A percentile compares a stretch with the other conserved stretches of the same genome.
These are phyloP conservation scores for Microsporum audouinii DNA, from an alignment of 2,329 filamentous ascomycete genomes.

Conservation along the genomic window DNA sequence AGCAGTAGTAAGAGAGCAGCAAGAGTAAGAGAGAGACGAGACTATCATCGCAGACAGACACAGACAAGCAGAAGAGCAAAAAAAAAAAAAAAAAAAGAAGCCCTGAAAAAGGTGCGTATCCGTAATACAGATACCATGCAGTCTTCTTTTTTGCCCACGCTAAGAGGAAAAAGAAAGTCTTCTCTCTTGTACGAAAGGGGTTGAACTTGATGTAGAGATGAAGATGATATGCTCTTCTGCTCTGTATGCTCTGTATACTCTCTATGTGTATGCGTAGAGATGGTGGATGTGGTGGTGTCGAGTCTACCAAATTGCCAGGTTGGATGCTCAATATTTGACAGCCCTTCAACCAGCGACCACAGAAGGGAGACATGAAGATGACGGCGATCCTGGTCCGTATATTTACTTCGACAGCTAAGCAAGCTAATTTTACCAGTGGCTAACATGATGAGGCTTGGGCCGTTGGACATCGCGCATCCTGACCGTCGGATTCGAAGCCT, in stretches of 20 bases:
- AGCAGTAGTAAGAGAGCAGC: neutral
- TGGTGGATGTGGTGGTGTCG: neutral
- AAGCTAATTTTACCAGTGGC: neutral
- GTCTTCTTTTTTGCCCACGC: neutral
- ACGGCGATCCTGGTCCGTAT: neutral
- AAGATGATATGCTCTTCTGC: neutral
- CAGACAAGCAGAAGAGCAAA: too few species aligned
- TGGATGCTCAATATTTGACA: neutral
- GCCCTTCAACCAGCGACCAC: neutral
- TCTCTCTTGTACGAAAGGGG: neutral
- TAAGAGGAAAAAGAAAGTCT: neutral
- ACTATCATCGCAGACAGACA: too few species aligned
- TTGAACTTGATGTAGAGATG: neutral
- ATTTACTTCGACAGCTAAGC: neutral
- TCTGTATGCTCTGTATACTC: too few species aligned
- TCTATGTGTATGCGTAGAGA: too few species aligned
- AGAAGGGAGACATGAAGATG: neutral
- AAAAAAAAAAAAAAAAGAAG: neutral
- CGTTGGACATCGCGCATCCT: neutral
- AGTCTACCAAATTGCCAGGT: neutral
- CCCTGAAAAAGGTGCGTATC: constrained; percentile 1
- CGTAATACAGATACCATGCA: constrained; percentile 3
- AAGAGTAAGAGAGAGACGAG: too few species aligned
- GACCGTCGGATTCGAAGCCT: neutral
- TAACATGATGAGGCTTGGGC: neutral